A percentile compares a stretch with the other conserved stretches of the same genome.
Evolutionary conservation across 164 flowering plant genomes (phyloP).

Genomic region (Amborella trichopoda): DNA sequence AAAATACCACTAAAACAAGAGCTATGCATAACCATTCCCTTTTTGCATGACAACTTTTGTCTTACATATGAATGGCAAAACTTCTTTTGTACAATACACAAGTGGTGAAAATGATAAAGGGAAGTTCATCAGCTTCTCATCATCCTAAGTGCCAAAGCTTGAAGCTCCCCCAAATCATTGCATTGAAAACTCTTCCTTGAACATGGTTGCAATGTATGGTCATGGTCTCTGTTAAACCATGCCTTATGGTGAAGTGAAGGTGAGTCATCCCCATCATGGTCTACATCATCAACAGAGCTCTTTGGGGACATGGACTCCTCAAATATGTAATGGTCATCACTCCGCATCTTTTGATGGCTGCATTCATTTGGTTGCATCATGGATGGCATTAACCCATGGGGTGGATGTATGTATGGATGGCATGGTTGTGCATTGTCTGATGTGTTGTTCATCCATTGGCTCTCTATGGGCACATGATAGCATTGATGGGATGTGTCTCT

Average conservation of each 20-base stretch:
- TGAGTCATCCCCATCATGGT: background rate
- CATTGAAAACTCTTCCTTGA: background rate
- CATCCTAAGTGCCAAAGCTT: slow-evolving; percentile 9
- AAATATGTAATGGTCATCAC: background rate
- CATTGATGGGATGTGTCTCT: background rate
- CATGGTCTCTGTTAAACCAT: too few relatives aligned
- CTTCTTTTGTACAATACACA: too few relatives aligned
- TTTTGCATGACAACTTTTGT: too few relatives aligned
- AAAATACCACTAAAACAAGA: too few relatives aligned
- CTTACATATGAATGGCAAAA: too few relatives aligned
- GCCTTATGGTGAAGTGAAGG: too few relatives aligned
- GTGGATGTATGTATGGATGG: slow-evolving; percentile 1
- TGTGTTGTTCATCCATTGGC: slow-evolving; percentile 2
- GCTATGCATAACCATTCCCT: too few relatives aligned
- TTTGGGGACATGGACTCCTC: slow-evolving; percentile 3
- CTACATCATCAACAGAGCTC: slow-evolving; percentile 6
- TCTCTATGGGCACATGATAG: slow-evolving; percentile 2
- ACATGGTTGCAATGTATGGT: background rate
- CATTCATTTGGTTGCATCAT: background rate
- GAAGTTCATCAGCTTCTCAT: slow-evolving; percentile 11
- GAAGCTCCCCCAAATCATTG: slow-evolving; percentile 9
- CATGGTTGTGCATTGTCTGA: background rate
- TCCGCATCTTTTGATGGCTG: background rate
- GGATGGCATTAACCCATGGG: background rate
- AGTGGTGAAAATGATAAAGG: too few relatives aligned